Percentiles rank a stretch among this genome's conserved stretches.
Evolutionary conservation across 768 basidiomycete species (phyloP).

Genomic region (Lactifluus volemus): DNA sequence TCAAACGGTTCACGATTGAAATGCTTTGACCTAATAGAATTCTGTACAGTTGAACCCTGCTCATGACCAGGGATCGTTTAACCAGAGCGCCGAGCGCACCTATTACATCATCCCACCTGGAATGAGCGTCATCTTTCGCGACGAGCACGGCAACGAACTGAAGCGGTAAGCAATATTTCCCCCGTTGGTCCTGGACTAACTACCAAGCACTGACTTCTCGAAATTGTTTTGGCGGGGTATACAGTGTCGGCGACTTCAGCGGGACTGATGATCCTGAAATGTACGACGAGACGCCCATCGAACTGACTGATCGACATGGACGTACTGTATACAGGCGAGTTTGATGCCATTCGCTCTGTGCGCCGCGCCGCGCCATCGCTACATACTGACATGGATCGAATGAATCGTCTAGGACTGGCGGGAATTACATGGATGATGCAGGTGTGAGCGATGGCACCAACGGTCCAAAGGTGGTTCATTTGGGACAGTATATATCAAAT

Average conservation of each 20-base stretch:
- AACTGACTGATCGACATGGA: constrained; percentile 16
- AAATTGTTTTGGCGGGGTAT: not conserved
- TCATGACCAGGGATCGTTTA: not conserved
- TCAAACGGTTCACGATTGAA: not conserved
- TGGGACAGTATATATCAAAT: constrained; percentile 10
- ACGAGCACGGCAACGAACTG: constrained; percentile 18
- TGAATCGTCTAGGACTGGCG: constrained; percentile 9
- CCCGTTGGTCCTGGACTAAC: not conserved
- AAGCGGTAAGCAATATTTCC: constrained; percentile 6
- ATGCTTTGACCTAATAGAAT: not conserved
- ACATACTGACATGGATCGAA: not conserved
- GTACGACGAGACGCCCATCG: constrained; percentile 18
- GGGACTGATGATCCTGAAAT: not conserved
- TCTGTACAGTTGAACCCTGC: not conserved
- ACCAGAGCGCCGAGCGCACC: constrained; percentile 10
- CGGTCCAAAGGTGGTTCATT: constrained; percentile 18
- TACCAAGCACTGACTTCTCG: not conserved
- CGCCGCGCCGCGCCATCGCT: not conserved
- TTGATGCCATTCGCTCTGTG: not conserved
- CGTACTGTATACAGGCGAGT: constrained; percentile 15
- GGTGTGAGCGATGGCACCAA: constrained; percentile 5
- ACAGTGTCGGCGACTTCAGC: constrained; percentile 19
- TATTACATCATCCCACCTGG: constrained; percentile 20
- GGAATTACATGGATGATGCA: constrained; percentile 8
- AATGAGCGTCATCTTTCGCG: constrained; percentile 20